Percentiles rank a stretch among this genome's conserved stretches.
phyloP scores from a whole-genome alignment of 176 grass and related monocot species.

The Oryza longistaminata region DNA sequence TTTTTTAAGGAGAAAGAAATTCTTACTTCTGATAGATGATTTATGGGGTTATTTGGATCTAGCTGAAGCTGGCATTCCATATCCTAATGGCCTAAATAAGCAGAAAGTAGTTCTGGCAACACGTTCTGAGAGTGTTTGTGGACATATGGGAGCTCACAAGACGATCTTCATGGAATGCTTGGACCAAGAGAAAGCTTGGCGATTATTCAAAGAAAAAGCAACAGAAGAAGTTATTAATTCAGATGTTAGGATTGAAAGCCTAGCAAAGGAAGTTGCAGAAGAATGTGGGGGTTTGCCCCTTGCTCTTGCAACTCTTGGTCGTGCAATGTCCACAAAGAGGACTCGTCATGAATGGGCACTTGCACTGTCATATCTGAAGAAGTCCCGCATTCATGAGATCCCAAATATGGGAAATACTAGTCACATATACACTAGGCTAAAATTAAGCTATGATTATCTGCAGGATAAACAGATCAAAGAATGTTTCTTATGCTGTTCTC shows the following conservation, averaged over 20 bases:
- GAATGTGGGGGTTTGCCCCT: slow-evolving; percentile 50
- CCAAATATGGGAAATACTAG: slow-evolving; percentile 43
- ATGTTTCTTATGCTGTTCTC: slow-evolving; percentile 50
- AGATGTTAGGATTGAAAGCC: slow-evolving; percentile 35
- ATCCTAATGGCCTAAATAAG: slow-evolving; percentile 31
- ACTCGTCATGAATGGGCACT: slow-evolving; percentile 41
- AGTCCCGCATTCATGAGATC: slow-evolving; percentile 30
- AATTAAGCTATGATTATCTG: slow-evolving; percentile 47
- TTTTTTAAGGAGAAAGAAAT: slow-evolving; percentile 33
- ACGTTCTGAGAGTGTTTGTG: slow-evolving; percentile 34
- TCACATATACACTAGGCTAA: slow-evolving; percentile 27
- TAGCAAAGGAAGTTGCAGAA: slow-evolving; percentile 38
- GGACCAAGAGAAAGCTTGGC: slow-evolving; percentile 45
- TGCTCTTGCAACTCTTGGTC: slow-evolving; percentile 43
- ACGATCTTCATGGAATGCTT: slow-evolving; percentile 33
- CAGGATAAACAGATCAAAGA: slow-evolving; percentile 39
- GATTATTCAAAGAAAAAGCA: slow-evolving; percentile 42
- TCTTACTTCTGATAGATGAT: slow-evolving; percentile 46
- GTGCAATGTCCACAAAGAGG: slow-evolving; percentile 44
- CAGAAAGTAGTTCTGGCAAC: slow-evolving; percentile 49
- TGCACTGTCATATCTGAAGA: slow-evolving; percentile 43
- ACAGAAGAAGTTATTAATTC: slow-evolving; percentile 28
- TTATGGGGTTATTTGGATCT: slow-evolving; percentile 46
- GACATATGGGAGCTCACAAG: slow-evolving; percentile 42
- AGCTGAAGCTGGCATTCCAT: slow-evolving; percentile 45